Conservation (phyloP, 176 grass and related monocot species). For the Raddia guianensis region DNA sequence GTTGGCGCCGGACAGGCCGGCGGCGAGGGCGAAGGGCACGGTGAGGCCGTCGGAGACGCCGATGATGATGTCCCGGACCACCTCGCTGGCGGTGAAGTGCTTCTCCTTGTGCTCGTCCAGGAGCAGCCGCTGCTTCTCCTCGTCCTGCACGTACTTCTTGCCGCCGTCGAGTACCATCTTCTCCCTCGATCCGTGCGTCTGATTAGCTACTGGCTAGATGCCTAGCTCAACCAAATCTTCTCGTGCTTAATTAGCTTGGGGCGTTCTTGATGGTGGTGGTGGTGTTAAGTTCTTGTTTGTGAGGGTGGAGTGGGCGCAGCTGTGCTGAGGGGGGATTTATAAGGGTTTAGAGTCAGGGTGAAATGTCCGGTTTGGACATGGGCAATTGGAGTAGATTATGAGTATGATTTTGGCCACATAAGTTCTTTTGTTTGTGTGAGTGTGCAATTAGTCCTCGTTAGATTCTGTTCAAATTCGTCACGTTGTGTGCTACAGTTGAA, state of each 20-base stretch:
- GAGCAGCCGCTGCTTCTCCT: constrained; percentile 63
- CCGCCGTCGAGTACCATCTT: constrained; percentile 52
- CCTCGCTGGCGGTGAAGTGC: constrained; percentile 87
- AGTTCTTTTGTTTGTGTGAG: background rate
- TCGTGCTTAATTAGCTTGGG: constrained; percentile 6
- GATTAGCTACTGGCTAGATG: background rate
- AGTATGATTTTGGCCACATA: background rate
- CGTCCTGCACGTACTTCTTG: constrained; percentile 43
- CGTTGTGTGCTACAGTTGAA: too few relatives aligned
- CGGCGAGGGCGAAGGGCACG: constrained; percentile 92
- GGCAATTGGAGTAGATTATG: background rate
- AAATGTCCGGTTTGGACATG: constrained; percentile 46
- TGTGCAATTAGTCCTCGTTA: background rate
- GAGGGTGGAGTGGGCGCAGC: background rate
- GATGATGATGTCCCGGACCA: constrained; percentile 94
- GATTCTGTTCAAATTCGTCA: background rate
- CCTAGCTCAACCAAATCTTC: background rate
- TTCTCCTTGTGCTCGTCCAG: constrained; percentile 73
- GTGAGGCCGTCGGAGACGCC: constrained; percentile 97
- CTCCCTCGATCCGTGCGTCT: too few relatives aligned
- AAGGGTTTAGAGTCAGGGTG: background rate
- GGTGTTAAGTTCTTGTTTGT: background rate
- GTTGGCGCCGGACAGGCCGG: constrained; percentile 79
- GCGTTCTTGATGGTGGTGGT: background rate
- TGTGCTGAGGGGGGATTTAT: constrained; percentile 37